Percentiles rank a stretch among this genome's conserved stretches.
These are phyloP conservation scores for Fusarium anthophilum DNA, from an alignment of 2,329 filamentous ascomycete genomes.

Conservation along the genomic window DNA sequence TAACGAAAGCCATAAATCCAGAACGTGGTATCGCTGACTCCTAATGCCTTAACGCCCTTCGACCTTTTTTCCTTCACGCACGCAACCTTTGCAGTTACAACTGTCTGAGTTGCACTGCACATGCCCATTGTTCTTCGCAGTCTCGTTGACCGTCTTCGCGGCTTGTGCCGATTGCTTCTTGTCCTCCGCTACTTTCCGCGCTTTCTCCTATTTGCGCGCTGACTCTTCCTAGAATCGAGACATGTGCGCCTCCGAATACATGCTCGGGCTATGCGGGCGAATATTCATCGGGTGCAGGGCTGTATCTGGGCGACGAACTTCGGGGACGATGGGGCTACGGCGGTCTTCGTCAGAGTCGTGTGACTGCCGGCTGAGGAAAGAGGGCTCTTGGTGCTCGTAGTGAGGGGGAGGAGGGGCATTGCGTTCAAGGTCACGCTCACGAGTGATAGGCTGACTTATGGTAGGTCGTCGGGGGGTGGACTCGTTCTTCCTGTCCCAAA, in stretches of 20 bases:
- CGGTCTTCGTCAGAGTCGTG: constrained; percentile 45
- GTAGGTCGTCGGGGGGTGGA: constrained; percentile 44
- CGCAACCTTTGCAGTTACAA: background rate
- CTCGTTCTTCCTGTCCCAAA: constrained; percentile 47
- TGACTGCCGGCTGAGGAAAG: background rate
- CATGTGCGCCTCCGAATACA: constrained; percentile 63
- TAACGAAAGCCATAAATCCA: constrained; percentile 10
- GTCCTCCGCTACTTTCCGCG: background rate
- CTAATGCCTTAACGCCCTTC: constrained; percentile 28
- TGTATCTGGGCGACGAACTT: constrained; percentile 64
- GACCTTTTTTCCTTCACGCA: background rate
- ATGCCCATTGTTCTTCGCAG: background rate
- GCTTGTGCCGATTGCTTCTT: background rate
- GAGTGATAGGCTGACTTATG: constrained; percentile 48
- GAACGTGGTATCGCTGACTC: constrained; percentile 36
- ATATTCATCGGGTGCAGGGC: constrained; percentile 66
- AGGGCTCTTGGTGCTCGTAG: constrained; percentile 15
- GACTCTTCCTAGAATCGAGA: constrained; percentile 53
- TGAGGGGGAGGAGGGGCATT: constrained; percentile 38
- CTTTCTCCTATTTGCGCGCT: background rate
- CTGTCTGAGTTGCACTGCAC: background rate
- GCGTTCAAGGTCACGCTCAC: constrained; percentile 50
- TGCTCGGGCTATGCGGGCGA: constrained; percentile 50
- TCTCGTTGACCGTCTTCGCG: background rate
- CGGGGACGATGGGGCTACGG: constrained; percentile 65